phyloP scores from a whole-genome alignment of 257 asterid species.

The Ligustrum vulgare region DNA sequence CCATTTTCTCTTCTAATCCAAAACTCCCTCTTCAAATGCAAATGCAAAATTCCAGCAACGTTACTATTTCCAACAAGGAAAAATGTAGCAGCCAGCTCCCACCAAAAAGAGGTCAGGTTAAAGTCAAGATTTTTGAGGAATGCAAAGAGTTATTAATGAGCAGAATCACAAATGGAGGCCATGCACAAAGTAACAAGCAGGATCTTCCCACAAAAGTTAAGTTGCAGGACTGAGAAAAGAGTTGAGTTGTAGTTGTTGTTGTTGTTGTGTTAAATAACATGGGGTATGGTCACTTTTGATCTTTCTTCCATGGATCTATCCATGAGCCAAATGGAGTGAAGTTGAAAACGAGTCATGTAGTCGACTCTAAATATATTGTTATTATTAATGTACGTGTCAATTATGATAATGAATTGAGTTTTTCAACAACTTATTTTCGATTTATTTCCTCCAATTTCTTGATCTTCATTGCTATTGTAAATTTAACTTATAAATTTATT shows the following conservation, averaged over 20 bases:
- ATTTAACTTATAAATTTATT: too few species aligned
- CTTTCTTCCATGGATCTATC: neutral
- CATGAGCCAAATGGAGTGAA: neutral
- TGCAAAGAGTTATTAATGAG: neutral
- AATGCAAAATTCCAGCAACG: conserved; percentile 9
- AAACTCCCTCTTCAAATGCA: neutral
- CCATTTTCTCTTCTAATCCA: neutral
- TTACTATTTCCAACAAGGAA: neutral
- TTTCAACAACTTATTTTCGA: too few species aligned
- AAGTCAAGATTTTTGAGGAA: conserved; percentile 18
- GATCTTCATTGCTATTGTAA: too few species aligned
- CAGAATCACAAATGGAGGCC: neutral
- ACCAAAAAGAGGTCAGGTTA: conserved; percentile 40
- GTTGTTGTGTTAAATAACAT: too few species aligned
- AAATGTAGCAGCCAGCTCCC: conserved; percentile 11
- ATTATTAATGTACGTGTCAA: neutral
- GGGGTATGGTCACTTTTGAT: neutral
- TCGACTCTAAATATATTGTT: neutral
- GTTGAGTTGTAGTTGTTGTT: too few species aligned
- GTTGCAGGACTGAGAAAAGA: too few species aligned
- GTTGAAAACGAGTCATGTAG: neutral
- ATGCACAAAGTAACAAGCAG: neutral
- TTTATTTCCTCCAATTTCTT: too few species aligned
- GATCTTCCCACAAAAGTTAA: neutral
- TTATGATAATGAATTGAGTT: neutral